Base-by-base conservation (phyloP, 2,329 filamentous ascomycete species). In the Biscogniauxia marginata region DNA sequence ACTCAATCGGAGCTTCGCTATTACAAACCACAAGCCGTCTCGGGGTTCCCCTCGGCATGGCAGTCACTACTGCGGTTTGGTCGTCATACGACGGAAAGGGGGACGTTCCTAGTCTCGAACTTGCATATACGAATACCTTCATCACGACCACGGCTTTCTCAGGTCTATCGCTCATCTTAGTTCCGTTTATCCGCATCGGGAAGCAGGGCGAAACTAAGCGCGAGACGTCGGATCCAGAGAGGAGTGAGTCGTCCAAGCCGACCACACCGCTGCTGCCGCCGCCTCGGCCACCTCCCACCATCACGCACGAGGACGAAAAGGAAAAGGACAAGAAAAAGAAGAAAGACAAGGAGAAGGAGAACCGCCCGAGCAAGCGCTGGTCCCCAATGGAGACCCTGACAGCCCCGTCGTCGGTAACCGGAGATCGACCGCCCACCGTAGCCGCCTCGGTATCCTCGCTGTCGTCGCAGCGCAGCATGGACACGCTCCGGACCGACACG, bases 31-130 rank as follows among this genome's bases (percentile, higher is more conserved):
- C 66, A 8, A 65, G 65, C 30, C 64, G 70, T 8, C 65, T 72
- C 20, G 68, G 62, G 11, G 62, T 71, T 46, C 68, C 69, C n/a
- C 63, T 72, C 7, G 69, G 69, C 1, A 63, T 71, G 56, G 66
- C 65, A 18, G 50, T 68, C 39, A 72, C 69, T 11, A 71, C 70
- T n/a, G 66, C 69, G 44, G 65, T 72, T 4, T 72, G 69, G 70
- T 69, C 69, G 8, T 70, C 69, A 16, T 70, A 64, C 49, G 59
- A 66, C 11, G 62, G 56, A 11, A 62, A 60, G 20, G 60, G 55
- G 5, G 58, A 60, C 22, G 51, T 53, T 49, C 34, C 47, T 7
- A 57, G 62, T 24, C 66, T 62, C 8, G 61, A 67, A 54, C 22
- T 67, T 20, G 60, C 69, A 20, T 72, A 71, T 47, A 65, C 65